Evolutionary conservation across 176 grass and related monocot species (phyloP).

Genomic region (Musa beccarii): DNA sequence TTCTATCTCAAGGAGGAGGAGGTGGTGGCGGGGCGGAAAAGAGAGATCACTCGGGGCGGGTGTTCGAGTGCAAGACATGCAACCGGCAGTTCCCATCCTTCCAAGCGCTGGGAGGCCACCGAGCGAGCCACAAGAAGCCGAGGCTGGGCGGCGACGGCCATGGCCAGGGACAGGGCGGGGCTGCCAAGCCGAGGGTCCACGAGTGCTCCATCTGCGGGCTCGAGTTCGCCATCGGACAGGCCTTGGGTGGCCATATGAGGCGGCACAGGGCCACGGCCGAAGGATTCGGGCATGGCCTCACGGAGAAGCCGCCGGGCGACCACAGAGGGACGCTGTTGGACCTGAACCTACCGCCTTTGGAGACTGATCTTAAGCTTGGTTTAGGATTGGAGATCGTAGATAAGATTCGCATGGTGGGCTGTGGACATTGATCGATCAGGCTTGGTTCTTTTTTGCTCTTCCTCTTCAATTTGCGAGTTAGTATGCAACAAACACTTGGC

Average conservation of each 20-base stretch:
- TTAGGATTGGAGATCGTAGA: not conserved
- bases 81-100: constrained; percentile 3
- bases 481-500: no score
- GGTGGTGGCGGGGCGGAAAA: not conserved
- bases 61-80: constrained; percentile 6
- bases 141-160: not conserved
- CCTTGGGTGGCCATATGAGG: constrained; percentile 2
- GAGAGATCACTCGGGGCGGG: not conserved
- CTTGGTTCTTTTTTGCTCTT: no score
- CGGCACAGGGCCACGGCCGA: not conserved
- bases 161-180: no score
- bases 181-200: not conserved
- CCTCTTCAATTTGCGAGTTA: no score
- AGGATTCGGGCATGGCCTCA: not conserved
- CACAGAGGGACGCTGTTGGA: not conserved
- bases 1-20: not conserved
- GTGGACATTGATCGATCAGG: no score
- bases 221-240: constrained; percentile 2
- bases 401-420: no score
- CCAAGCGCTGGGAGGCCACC: not conserved
- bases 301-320: not conserved
- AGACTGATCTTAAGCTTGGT: not conserved
- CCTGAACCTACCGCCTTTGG: not conserved
- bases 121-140: not conserved
- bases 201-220: constrained; percentile 3